phyloP scores from a whole-genome alignment of 345 rosid genomes.

The Syzygium jambos region DNA sequence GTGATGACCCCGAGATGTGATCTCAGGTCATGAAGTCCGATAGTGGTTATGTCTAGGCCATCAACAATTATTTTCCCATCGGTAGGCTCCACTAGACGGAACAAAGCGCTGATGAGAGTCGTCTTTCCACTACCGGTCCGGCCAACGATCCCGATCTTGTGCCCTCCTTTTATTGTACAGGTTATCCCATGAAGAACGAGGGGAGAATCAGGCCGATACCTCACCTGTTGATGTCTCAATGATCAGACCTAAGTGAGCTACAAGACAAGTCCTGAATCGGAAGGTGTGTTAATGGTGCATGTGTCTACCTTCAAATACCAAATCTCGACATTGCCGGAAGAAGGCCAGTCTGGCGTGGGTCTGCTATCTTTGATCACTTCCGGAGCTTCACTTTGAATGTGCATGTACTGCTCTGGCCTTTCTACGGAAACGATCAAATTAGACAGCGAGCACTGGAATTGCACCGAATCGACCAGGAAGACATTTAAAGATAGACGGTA shows the following conservation, averaged over 20 bases:
- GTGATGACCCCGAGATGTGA: constrained; percentile 52
- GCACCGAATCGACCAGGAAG: constrained; percentile 30
- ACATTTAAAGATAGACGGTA: constrained; percentile 52
- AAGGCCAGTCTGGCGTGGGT: constrained; percentile 40
- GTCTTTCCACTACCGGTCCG: constrained; percentile 64
- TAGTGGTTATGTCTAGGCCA: constrained; percentile 29
- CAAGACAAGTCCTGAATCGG: neutral
- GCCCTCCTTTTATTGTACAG: constrained; percentile 47
- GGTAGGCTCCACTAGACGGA: constrained; percentile 53
- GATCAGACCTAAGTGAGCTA: neutral
- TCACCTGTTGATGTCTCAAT: constrained; percentile 17
- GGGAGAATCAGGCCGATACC: constrained; percentile 43
- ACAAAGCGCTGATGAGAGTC: constrained; percentile 40
- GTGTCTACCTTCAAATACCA: constrained; percentile 34
- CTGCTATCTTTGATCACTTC: constrained; percentile 32
- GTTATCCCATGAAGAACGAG: constrained; percentile 52
- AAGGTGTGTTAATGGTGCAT: neutral
- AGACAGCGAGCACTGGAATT: constrained; percentile 33
- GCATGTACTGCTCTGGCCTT: constrained; percentile 59
- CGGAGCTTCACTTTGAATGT: constrained; percentile 54
- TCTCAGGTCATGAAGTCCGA: constrained; percentile 58
- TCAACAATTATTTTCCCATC: constrained; percentile 50
- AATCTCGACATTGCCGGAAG: constrained; percentile 37
- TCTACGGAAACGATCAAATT: constrained; percentile 46
- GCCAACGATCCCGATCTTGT: constrained; percentile 56